These are phyloP conservation scores for Boletus huronensis DNA, from an alignment of 768 basidiomycete genomes.

Conservation along the genomic window DNA sequence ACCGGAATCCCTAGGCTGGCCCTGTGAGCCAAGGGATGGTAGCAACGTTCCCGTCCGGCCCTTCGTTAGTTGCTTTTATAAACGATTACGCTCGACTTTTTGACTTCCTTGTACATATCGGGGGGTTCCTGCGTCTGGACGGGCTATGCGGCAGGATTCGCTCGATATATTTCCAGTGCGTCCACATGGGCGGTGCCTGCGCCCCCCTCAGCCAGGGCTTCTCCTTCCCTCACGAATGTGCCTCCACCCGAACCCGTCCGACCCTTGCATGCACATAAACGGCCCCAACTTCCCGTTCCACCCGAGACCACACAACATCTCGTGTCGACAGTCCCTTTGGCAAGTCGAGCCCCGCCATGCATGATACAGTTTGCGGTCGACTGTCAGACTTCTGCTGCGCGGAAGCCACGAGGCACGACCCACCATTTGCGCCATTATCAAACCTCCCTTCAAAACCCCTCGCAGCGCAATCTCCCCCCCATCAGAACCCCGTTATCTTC, in stretches of 20 bases:
- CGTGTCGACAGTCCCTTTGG: too few species aligned
- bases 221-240: too few species aligned
- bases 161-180: slow-evolving; percentile 19
- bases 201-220: slow-evolving; percentile 8
- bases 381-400: slow-evolving; percentile 6
- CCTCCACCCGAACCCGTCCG: slow-evolving; percentile 22
- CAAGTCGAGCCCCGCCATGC: not conserved
- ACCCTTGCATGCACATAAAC: slow-evolving; percentile 7
- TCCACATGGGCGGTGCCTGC: slow-evolving; percentile 13
- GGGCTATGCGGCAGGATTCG: too few species aligned
- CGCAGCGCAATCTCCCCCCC: not conserved
- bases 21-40: slow-evolving; percentile 9
- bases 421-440: slow-evolving; percentile 11
- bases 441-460: not conserved
- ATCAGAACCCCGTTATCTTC: not conserved
- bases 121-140: slow-evolving; percentile 14
- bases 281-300: not conserved
- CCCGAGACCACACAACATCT: too few species aligned
- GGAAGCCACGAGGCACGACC: slow-evolving; percentile 13
- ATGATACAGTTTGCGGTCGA: not conserved
- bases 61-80: slow-evolving; percentile 31
- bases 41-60: slow-evolving; percentile 5
- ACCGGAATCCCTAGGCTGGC: slow-evolving; percentile 10
- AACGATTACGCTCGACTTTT: slow-evolving; percentile 23
- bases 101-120: slow-evolving; percentile 28